Evolutionary conservation across 2,329 filamentous ascomycete species (phyloP), one percentile per base, ranked within the genome.

Genomic region (Aspergillus pseudoviridinutans): DNA sequence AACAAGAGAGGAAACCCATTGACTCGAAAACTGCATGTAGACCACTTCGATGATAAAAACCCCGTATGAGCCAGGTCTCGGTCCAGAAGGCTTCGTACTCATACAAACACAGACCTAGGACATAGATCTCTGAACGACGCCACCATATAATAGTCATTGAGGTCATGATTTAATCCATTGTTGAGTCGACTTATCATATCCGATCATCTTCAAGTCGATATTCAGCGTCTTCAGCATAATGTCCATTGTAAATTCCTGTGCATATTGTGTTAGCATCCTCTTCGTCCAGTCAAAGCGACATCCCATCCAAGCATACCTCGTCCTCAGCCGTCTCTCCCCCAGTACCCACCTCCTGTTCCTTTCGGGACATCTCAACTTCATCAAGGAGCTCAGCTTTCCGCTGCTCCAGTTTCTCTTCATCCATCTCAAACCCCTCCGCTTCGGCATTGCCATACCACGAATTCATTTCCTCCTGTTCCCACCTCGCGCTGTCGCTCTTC

Each of bases 201-300:
- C 87, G 61, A 90, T 86, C n/a, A 83, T 67, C 51, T 80, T 74
- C 4, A 84, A 71, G 55, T 88, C 84, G 56, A 89, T 82, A 65
- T 87, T 86, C 58, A 89, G 74, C 29, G 80, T 84, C 62, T 80
- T 81, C 17, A 90, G 78, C 87, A 89, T 89, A 80, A 84, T 84
- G 50, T 82, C 84, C 81, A 90, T 87, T 12, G 85, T 88, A 65
- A 89, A 88, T 12, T 80, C 81, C 84, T 86, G 62, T 6, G 46
- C 8, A 49, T 51, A 58, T 49, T 10, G 9, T 12, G 38, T 57
- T 20, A 57, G 44, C 41, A 49, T 53, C 35, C 50, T n/a, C 24
- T 27, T 32, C 32, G 10, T 38, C 35, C 38, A 50, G n/a, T 20
- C 57, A 61, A 24, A 58, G 53, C 71, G 72, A 59, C 75, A 75